Conservation (phyloP, 2,329 filamentous ascomycete genomes). For the Cercospora nicotianae region DNA sequence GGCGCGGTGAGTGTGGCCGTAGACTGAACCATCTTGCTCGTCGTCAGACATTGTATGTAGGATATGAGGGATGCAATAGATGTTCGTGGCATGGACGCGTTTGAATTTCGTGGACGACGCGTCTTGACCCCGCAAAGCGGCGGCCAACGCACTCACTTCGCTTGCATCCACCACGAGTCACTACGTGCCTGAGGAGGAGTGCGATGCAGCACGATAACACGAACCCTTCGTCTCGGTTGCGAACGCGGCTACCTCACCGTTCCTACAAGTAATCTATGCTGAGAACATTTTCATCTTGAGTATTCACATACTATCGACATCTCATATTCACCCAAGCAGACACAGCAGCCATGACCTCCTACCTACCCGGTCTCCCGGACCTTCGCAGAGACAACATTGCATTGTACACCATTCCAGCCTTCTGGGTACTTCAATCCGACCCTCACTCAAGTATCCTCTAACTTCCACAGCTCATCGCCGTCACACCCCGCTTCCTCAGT, state of each 20-base stretch:
- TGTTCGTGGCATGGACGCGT: background rate
- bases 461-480: slow-evolving; percentile 27
- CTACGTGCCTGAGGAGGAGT: background rate
- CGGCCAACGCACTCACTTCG: slow-evolving; percentile 1
- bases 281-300: background rate
- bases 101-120: background rate
- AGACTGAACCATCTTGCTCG: slow-evolving; percentile 33
- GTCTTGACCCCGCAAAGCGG: slow-evolving; percentile 1
- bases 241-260: background rate
- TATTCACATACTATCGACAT: background rate
- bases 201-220: slow-evolving; percentile 11
- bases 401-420: slow-evolving; percentile 34
- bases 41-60: slow-evolving; percentile 21
- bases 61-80: background rate
- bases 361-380: slow-evolving; percentile 26
- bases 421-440: slow-evolving; percentile 33
- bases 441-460: slow-evolving; percentile 30
- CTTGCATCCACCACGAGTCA: background rate
- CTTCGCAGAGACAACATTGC: slow-evolving; percentile 32
- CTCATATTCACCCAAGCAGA: background rate
- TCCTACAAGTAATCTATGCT: background rate
- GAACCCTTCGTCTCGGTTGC: background rate
- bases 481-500: slow-evolving; percentile 41
- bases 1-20: slow-evolving; percentile 72
- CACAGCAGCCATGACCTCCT: slow-evolving; percentile 25